Base-by-base conservation (phyloP, 2,329 filamentous ascomycete genomes). In the Neonectria magnoliae region DNA sequence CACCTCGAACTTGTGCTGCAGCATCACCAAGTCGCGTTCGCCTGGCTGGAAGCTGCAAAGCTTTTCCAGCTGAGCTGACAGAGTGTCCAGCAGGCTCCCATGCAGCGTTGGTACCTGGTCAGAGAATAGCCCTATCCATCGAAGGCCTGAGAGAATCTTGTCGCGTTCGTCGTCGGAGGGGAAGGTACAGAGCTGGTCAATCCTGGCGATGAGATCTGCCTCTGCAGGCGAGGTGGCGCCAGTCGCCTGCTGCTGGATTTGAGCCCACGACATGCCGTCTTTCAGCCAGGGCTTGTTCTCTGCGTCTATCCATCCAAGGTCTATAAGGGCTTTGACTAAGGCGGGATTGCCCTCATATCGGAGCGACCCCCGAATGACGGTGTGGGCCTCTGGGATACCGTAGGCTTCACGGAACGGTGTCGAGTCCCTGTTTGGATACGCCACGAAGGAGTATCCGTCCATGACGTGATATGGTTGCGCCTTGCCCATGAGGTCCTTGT, bases 391-490 rank as follows among this genome's bases (percentile, higher is more conserved):
- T 13, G 90, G 90, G 68, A 92, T 91, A 69, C 82, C 81, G 81
- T 92, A 93, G 64, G 87, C 85, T 80, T 91, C 87, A 60, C 84
- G 84, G 83, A 89, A 93, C 1, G 87, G 84, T 1, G 87, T 88
- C 31, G 87, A 90, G 80, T 92, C 87, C 66, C 90, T 83, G 82
- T 93, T 93, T 42, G 89, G 88, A 78, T 92, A 92, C 10, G 88
- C 90, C 60, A 92, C 87, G 74, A 92, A 91, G 7, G 88, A 87
- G 75, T 88, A 92, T 1, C 72, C 70, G 6, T 71, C 68, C 22
- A 68, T 22, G 79, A 91, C 90, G 76, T 84, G 85, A 82, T 91
- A 92, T 22, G 90, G 89, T 79, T 89, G 87, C 11, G 90, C 90
- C 57, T 84, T 84, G 50, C 81, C 85, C 90, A 92, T 93, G 61